Conservation (phyloP, 371 early-diverging fungal genomes). For the Catenaria anguillulae region DNA sequence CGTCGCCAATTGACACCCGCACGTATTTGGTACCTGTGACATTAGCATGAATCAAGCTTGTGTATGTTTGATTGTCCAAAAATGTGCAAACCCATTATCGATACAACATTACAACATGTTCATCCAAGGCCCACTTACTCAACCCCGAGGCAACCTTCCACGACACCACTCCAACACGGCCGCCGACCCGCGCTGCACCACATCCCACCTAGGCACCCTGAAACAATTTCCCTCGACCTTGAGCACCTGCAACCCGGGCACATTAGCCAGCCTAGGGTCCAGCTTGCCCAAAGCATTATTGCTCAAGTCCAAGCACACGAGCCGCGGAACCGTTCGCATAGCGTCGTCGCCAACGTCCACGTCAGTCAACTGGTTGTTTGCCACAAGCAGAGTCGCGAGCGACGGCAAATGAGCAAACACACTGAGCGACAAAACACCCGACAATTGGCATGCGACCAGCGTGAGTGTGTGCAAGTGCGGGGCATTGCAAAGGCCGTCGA, state of each 20-base stretch:
- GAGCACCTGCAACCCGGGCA: constrained; percentile 30
- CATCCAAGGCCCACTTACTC: no score
- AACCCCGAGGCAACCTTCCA: no score
- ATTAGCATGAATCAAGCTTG: no score
- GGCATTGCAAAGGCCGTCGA: no score
- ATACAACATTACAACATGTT: no score
- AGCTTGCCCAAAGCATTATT: constrained; percentile 37
- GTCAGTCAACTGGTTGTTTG: constrained; percentile 32
- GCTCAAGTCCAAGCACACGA: constrained; percentile 37
- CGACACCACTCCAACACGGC: neutral
- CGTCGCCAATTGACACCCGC: no score
- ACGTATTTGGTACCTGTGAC: no score
- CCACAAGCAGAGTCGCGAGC: no score
- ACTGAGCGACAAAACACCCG: no score
- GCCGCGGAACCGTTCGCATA: constrained; percentile 22
- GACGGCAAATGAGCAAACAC: no score
- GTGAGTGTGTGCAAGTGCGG: constrained; percentile 44
- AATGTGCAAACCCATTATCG: no score
- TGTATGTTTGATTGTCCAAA: no score
- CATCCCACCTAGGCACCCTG: constrained; percentile 10
- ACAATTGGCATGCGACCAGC: constrained; percentile 17
- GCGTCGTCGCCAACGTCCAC: constrained; percentile 33
- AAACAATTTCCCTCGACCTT: constrained; percentile 43
- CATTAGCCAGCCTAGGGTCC: constrained; percentile 36
- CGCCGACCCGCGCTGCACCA: neutral